phyloP scores from a whole-genome alignment of 2,329 filamentous ascomycete genomes.

The Dactylellina parvicollis region DNA sequence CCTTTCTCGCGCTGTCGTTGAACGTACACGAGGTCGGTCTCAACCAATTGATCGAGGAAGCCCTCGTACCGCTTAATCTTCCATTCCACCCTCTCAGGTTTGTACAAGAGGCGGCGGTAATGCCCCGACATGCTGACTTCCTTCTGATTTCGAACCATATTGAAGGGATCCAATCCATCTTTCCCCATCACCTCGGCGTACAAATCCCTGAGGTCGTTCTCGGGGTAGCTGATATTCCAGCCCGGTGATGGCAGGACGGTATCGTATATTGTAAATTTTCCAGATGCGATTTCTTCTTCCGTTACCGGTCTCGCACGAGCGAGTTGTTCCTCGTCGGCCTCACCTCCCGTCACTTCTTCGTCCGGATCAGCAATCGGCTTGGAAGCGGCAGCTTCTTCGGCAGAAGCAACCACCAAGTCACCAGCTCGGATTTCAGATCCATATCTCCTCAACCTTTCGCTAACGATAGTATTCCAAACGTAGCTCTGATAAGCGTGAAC shows the following conservation, averaged over 20 bases:
- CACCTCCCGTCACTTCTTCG: slow-evolving; percentile 67
- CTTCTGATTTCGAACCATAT: slow-evolving; percentile 86
- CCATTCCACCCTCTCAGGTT: slow-evolving; percentile 70
- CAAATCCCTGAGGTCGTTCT: slow-evolving; percentile 82
- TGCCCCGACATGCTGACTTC: slow-evolving; percentile 89
- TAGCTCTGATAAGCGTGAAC: slow-evolving; percentile 95
- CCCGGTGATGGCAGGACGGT: slow-evolving; percentile 92
- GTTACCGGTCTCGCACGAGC: slow-evolving; percentile 78
- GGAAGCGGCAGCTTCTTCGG: slow-evolving; percentile 35
- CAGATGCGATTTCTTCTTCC: slow-evolving; percentile 79
- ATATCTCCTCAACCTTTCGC: slow-evolving; percentile 79
- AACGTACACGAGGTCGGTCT: slow-evolving; percentile 82
- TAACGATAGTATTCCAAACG: slow-evolving; percentile 89
- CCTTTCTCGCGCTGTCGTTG: slow-evolving; percentile 59
- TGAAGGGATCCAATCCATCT: slow-evolving; percentile 77
- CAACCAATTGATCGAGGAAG: slow-evolving; percentile 80
- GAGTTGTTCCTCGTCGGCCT: slow-evolving; percentile 66
- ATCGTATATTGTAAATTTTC: slow-evolving; percentile 83
- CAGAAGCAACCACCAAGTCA: slow-evolving; percentile 75
- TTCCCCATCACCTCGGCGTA: slow-evolving; percentile 88
- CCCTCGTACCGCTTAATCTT: slow-evolving; percentile 78
- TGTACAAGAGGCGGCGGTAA: slow-evolving; percentile 85
- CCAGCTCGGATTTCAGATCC: slow-evolving; percentile 79
- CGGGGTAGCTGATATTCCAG: slow-evolving; percentile 86
- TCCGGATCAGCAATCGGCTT: slow-evolving; percentile 60